Conservation (phyloP, 2,329 filamentous ascomycete species). For the Penicillium paneum region DNA sequence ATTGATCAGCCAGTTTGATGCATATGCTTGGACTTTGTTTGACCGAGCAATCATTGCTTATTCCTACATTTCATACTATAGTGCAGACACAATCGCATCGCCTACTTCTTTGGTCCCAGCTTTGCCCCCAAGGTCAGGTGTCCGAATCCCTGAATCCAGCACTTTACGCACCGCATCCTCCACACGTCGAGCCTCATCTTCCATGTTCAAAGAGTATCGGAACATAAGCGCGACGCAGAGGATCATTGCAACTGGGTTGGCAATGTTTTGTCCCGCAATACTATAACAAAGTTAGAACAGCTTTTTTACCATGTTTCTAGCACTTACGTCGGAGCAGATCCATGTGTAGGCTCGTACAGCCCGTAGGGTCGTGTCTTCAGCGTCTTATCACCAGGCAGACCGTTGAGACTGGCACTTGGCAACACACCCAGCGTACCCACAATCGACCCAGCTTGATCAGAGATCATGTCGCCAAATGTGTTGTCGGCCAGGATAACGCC, state of each 20-base stretch:
- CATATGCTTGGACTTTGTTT: background rate
- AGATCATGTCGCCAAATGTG: constrained; percentile 89
- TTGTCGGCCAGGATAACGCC: constrained; percentile 87
- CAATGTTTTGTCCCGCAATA: constrained; percentile 80
- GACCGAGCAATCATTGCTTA: background rate
- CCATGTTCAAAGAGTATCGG: constrained; percentile 78
- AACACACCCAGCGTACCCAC: constrained; percentile 80
- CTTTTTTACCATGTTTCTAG: background rate
- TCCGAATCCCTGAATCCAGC: constrained; percentile 71
- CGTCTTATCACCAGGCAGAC: constrained; percentile 66
- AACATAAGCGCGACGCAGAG: constrained; percentile 92
- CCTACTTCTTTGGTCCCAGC: constrained; percentile 69
- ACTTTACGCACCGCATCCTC: constrained; percentile 74
- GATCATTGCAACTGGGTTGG: constrained; percentile 85
- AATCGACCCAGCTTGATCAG: constrained; percentile 86
- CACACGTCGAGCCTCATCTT: constrained; percentile 69
- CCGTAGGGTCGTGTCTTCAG: constrained; percentile 72
- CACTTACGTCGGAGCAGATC: constrained; percentile 39
- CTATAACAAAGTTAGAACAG: constrained; percentile 46
- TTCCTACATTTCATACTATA: constrained; percentile 46
- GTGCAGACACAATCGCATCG: constrained; percentile 69
- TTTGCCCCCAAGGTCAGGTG: constrained; percentile 75
- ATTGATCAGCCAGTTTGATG: background rate
- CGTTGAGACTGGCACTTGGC: constrained; percentile 79
- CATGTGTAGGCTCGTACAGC: constrained; percentile 93